Percentiles rank a stretch among this genome's conserved stretches.
phyloP scores from a whole-genome alignment of 495 filamentous ascomycete genomes.

The Penicillium crystallinum region DNA sequence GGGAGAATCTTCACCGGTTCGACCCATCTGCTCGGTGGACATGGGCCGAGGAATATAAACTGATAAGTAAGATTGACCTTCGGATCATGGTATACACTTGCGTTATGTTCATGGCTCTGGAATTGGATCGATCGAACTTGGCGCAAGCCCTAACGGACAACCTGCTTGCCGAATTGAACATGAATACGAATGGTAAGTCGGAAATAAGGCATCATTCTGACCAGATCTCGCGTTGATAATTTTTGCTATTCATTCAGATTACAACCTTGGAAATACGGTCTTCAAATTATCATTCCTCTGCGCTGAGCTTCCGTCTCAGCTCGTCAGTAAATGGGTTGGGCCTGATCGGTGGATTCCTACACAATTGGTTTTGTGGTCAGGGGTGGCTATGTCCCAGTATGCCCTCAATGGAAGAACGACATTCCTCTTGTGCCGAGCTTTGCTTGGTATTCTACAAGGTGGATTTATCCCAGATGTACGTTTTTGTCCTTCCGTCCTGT shows the following conservation, averaged over 20 bases:
- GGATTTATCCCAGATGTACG: slow-evolving; percentile 40
- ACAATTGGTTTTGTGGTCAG: slow-evolving; percentile 66
- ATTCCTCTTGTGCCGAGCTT: slow-evolving; percentile 55
- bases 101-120: slow-evolving; percentile 68
- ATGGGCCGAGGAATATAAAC: slow-evolving; percentile 39
- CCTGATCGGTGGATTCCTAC: slow-evolving; percentile 72
- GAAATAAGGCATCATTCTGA: background rate
- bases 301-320: slow-evolving; percentile 60
- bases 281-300: slow-evolving; percentile 22
- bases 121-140: slow-evolving; percentile 58
- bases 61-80: slow-evolving; percentile 39
- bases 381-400: slow-evolving; percentile 59
- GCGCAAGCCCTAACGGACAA: slow-evolving; percentile 35
- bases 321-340: slow-evolving; percentile 60
- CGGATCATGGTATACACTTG: slow-evolving; percentile 55
- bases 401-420: slow-evolving; percentile 52
- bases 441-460: slow-evolving; percentile 59
- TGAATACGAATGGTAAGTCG: slow-evolving; percentile 44
- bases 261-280: slow-evolving; percentile 27
- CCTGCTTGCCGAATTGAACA: slow-evolving; percentile 47
- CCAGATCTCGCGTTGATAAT: background rate
- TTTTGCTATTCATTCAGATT: slow-evolving; percentile 12
- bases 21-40: slow-evolving; percentile 50
- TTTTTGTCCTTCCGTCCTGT: background rate
- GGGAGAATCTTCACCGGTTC: slow-evolving; percentile 50